These are phyloP conservation scores for Mortierella polycephala DNA, from an alignment of 371 early-diverging fungal genomes.

Conservation along the genomic window DNA sequence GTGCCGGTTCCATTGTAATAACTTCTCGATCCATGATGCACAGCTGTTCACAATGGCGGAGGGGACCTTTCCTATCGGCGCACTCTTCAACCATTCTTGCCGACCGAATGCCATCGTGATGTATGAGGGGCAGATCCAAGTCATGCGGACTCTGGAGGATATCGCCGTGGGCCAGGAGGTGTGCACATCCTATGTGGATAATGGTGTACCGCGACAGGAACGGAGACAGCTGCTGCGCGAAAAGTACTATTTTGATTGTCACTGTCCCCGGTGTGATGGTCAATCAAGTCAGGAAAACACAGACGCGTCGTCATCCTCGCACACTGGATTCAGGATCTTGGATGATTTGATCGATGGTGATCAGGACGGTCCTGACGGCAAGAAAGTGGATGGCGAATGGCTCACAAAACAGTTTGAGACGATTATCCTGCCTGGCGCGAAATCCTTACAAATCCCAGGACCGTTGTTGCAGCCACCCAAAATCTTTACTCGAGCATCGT, in stretches of 20 bases:
- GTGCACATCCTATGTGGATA: slow-evolving; percentile 82
- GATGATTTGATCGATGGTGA: slow-evolving; percentile 41
- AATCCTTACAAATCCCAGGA: slow-evolving; percentile 20
- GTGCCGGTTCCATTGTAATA: slow-evolving; percentile 80
- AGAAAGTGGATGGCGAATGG: slow-evolving; percentile 50
- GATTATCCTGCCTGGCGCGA: slow-evolving; percentile 34
- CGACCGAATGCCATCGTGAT: slow-evolving; percentile 80
- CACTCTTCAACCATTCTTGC: slow-evolving; percentile 91
- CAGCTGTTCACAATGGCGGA: slow-evolving; percentile 78
- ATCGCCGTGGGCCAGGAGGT: slow-evolving; percentile 78
- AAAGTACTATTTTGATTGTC: slow-evolving; percentile 82
- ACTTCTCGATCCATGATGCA: slow-evolving; percentile 74
- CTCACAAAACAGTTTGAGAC: slow-evolving; percentile 46
- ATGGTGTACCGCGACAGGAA: slow-evolving; percentile 65
- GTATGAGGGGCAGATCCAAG: slow-evolving; percentile 63
- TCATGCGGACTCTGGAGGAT: slow-evolving; percentile 71
- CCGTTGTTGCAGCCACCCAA: slow-evolving; percentile 34
- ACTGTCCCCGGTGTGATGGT: slow-evolving; percentile 73
- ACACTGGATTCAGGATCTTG: slow-evolving; percentile 34
- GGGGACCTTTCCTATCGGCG: slow-evolving; percentile 81
- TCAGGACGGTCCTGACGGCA: slow-evolving; percentile 37
- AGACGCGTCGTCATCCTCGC: too few relatives aligned
- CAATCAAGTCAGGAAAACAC: slow-evolving; percentile 4
- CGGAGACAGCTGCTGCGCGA: slow-evolving; percentile 66
- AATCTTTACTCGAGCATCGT: slow-evolving; percentile 23